Base-by-base conservation (phyloP, 768 basidiomycete genomes). In the Hypholoma sublateritium region DNA sequence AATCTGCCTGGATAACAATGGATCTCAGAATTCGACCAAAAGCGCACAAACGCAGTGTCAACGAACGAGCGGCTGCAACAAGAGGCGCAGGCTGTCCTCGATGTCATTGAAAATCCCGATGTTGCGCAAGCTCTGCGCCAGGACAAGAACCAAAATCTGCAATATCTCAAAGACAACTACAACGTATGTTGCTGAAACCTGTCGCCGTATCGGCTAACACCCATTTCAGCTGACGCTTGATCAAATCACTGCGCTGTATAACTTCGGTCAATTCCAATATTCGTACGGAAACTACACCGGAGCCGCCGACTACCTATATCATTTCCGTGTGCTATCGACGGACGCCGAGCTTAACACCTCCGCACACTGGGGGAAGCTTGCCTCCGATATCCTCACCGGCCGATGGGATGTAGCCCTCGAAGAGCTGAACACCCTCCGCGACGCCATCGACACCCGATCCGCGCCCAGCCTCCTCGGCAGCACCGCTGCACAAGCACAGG, bases 221-320 rank as follows among this genome's bases (percentile, higher is more conserved):
- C 21, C n/a, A 50, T 2, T 16, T 0, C 72, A 98, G 96, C 85
- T 99, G 56, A 94, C 91, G 14, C 78, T 95, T 58, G 95, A 96
- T 57, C 93, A 97, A 84, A 97, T 98, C 69, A 91, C 88, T 42
- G 91, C 92, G 1, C 79, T 99, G 8, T 98, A 99, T 80, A 93
- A 95, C 76, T 98, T 96, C 74, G 97, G 97, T 53, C 91, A 98
- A 69, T 98, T 95, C 78, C 95, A 97, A 76, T 99, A 93, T 75
- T 92, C 96, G n/a, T 93, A 93, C 71, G 97, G 97, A 43, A 93
- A 94, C 73, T 99, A 99, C 79, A 89, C 87, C 65, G 92, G 92
- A 48, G 95, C 97, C 14, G 95, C 95, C 47, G 94, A 98, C 73
- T 98, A 97, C 76, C 81, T 99, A 55, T 98, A 98, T 80, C 96